Evolutionary conservation across 2,329 filamentous ascomycete species (phyloP).

Genomic region (Polytolypa hystricis): DNA sequence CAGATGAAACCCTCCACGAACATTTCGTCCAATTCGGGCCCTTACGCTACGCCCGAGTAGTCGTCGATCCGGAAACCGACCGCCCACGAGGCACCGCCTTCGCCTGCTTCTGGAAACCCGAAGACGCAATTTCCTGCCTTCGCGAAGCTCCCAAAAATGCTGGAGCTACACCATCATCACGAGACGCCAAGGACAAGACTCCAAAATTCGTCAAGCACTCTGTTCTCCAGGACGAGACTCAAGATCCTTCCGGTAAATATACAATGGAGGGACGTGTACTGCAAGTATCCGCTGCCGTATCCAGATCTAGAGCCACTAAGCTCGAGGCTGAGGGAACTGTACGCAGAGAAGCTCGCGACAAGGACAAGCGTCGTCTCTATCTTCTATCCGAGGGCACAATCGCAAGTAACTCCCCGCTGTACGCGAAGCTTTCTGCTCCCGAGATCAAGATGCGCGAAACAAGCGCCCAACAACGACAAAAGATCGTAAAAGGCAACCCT

Average conservation of each 20-base stretch:
- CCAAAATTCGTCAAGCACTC: constrained; percentile 56
- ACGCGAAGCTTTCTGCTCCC: constrained; percentile 60
- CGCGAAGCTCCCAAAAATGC: constrained; percentile 55
- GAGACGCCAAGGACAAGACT: constrained; percentile 27
- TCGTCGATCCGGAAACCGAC: constrained; percentile 75
- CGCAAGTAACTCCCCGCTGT: constrained; percentile 63
- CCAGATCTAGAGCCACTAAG: constrained; percentile 64
- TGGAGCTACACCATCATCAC: constrained; percentile 31
- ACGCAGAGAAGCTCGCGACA: constrained; percentile 56
- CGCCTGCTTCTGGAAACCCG: constrained; percentile 73
- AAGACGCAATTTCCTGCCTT: constrained; percentile 67
- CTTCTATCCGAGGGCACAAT: constrained; percentile 81
- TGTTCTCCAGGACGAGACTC: constrained; percentile 73
- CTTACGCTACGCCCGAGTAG: constrained; percentile 83
- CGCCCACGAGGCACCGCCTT: constrained; percentile 87
- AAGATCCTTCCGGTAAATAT: constrained; percentile 73
- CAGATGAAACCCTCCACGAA: constrained; percentile 68
- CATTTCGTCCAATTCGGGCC: constrained; percentile 83
- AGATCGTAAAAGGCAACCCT: constrained; percentile 82
- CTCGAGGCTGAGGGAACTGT: constrained; percentile 59
- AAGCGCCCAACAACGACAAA: constrained; percentile 76
- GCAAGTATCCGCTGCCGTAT: constrained; percentile 73
- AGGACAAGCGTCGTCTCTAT: constrained; percentile 83
- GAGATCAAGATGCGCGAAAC: constrained; percentile 84
- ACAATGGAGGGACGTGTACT: constrained; percentile 83